Base-by-base conservation (phyloP, 345 rosid species). In the Moringa oleifera region DNA sequence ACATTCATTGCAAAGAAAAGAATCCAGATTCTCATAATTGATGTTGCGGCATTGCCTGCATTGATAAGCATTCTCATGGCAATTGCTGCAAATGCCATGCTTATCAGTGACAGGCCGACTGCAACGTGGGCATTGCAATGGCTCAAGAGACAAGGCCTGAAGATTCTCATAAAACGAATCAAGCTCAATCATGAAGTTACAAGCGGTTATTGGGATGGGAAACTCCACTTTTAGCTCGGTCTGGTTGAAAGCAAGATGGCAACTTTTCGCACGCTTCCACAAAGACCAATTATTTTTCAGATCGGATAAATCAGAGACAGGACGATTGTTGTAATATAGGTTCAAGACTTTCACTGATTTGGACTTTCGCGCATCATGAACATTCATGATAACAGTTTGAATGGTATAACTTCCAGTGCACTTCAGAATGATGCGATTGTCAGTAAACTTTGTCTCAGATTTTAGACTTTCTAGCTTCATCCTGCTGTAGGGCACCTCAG, bases 31-130 rank as follows among this genome's bases (percentile, higher is more conserved):
- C 69, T 94, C 99, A 61, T 94, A 94, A 72, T 94, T 90, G 53
- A 94, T 94, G 76, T 94, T 90, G 74, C 99, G 99, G 69, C 99
- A 94, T 74, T 94, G 97, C 82, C 99, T 82, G 86, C 99, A 94
- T 73, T 94, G 99, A 74, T 94, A 94, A 55, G 99, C 97, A 83
- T 94, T 94, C 80, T 94, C 99, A 69, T 94, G 99, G 79, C 99
- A 94, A 70, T 88, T 94, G 79, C 93, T 7, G 71, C 99, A 94
- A 73, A 88, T 88, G 62, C 99, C 99, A 78, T 94, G 97, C 85
- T 79, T 94, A 79, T 94, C 97, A 61, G 88, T 88, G 57, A 94
- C 97, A 58, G 97, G 85, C 56, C 97, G 84, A 77, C 93, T 90
- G 78, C 99, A 94, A 50, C 99, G 97, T 22, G 99, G 99, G 77